Evolutionary conservation across 768 basidiomycete genomes (phyloP).

Genomic region (Lactarius pseudohatsudake): DNA sequence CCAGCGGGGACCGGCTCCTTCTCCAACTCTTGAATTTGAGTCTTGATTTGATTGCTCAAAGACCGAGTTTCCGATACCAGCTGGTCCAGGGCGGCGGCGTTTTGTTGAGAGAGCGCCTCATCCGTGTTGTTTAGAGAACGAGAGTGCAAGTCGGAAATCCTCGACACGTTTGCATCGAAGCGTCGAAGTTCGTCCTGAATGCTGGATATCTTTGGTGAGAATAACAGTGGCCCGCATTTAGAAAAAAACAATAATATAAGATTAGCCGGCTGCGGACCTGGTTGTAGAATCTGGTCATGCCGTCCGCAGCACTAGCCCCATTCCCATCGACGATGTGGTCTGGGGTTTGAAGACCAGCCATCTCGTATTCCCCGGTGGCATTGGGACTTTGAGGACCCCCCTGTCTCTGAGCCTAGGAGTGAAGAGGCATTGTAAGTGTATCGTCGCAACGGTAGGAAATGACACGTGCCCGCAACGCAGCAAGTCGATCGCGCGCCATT

Average conservation of each 20-base stretch:
- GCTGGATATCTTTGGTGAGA: slow-evolving; percentile 57
- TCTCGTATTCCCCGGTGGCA: slow-evolving; percentile 33
- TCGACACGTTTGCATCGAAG: slow-evolving; percentile 68
- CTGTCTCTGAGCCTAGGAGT: slow-evolving; percentile 35
- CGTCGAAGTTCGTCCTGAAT: slow-evolving; percentile 68
- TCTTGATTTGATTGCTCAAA: slow-evolving; percentile 66
- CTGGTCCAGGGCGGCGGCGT: slow-evolving; percentile 61
- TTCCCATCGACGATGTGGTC: slow-evolving; percentile 29
- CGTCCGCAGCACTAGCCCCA: slow-evolving; percentile 29
- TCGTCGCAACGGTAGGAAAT: not conserved
- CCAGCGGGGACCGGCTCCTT: slow-evolving; percentile 60
- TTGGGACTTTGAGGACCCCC: slow-evolving; percentile 30
- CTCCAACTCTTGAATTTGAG: slow-evolving; percentile 69
- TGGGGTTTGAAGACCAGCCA: slow-evolving; percentile 33
- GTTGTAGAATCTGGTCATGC: slow-evolving; percentile 36
- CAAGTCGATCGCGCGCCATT: slow-evolving; percentile 32
- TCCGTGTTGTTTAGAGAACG: slow-evolving; percentile 76
- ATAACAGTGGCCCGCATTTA: not conserved
- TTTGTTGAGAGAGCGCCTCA: slow-evolving; percentile 60
- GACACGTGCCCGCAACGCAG: slow-evolving; percentile 29
- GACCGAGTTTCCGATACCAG: slow-evolving; percentile 72
- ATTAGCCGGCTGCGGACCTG: slow-evolving; percentile 33
- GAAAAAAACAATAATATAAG: not conserved
- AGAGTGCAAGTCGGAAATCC: slow-evolving; percentile 71
- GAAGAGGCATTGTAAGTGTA: slow-evolving; percentile 8